Evolutionary conservation across 345 rosid genomes (phyloP).

Genomic region (Corchorus capsularis): DNA sequence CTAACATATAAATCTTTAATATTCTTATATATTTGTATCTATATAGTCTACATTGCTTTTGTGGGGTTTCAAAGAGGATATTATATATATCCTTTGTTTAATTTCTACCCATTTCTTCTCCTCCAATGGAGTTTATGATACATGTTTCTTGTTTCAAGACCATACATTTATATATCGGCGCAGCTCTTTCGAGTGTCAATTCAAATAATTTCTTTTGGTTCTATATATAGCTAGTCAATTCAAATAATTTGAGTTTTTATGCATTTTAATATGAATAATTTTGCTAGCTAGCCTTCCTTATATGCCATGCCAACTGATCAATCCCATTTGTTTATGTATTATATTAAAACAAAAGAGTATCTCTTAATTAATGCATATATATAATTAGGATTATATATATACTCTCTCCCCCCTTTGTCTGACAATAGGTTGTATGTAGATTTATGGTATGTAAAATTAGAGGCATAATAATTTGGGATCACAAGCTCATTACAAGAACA

Average conservation of each 20-base stretch:
- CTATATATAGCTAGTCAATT: constrained; percentile 7
- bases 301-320: constrained; percentile 28
- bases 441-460: constrained; percentile 32
- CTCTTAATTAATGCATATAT: constrained; percentile 1
- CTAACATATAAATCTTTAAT: background rate
- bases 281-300: constrained; percentile 11
- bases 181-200: constrained; percentile 23
- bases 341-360: constrained; percentile 4
- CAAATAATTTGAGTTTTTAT: constrained; percentile 10
- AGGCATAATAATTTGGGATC: constrained; percentile 23
- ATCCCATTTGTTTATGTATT: constrained; percentile 13
- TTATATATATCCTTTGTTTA: background rate
- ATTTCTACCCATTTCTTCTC: background rate
- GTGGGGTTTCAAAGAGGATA: background rate
- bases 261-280: constrained; percentile 12
- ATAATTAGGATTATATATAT: constrained; percentile 3
- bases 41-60: constrained; percentile 1
- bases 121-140: constrained; percentile 21
- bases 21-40: too few species aligned
- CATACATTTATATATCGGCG: background rate
- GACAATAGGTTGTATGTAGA: constrained; percentile 37
- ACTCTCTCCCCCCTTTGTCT: constrained; percentile 30
- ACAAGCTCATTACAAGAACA: background rate
- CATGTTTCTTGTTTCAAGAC: constrained; percentile 25
- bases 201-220: background rate